Percentiles rank a stretch among this genome's conserved stretches.
These are phyloP conservation scores for Phytophthora colocasiae DNA, from an alignment of 352 stramenopile species.

Conservation along the genomic window DNA sequence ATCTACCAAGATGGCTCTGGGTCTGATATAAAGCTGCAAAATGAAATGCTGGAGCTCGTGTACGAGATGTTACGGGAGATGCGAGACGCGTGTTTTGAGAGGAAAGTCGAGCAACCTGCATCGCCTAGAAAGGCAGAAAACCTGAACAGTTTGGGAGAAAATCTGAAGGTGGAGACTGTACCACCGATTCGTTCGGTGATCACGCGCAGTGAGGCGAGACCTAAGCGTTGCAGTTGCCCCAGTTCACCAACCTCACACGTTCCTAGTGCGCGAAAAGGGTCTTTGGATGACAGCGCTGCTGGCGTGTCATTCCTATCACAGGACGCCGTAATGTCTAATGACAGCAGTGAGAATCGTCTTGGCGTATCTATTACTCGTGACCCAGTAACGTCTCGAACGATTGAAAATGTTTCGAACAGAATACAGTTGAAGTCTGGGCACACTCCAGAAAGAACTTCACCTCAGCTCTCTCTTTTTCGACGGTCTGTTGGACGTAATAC, in stretches of 20 bases:
- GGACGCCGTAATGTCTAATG: neutral
- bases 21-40: neutral
- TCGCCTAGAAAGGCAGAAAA: neutral
- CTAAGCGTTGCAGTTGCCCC: constrained; percentile 7
- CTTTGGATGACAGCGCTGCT: neutral
- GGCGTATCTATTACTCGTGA: neutral
- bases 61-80: constrained; percentile 39
- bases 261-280: neutral
- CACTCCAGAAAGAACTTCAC: neutral
- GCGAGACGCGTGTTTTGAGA: constrained; percentile 12
- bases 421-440: neutral
- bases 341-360: neutral
- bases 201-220: neutral
- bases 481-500: neutral
- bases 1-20: neutral
- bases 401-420: neutral
- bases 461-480: neutral
- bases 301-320: neutral
- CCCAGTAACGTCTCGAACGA: neutral
- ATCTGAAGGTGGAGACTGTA: neutral
- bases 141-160: neutral
- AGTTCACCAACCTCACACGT: constrained; percentile 2
- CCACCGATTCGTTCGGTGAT: neutral
- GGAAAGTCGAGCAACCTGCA: neutral
- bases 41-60: constrained; percentile 27